These are phyloP conservation scores for Calycina herbarum DNA, from an alignment of 2,329 filamentous ascomycete species.

Conservation along the genomic window DNA sequence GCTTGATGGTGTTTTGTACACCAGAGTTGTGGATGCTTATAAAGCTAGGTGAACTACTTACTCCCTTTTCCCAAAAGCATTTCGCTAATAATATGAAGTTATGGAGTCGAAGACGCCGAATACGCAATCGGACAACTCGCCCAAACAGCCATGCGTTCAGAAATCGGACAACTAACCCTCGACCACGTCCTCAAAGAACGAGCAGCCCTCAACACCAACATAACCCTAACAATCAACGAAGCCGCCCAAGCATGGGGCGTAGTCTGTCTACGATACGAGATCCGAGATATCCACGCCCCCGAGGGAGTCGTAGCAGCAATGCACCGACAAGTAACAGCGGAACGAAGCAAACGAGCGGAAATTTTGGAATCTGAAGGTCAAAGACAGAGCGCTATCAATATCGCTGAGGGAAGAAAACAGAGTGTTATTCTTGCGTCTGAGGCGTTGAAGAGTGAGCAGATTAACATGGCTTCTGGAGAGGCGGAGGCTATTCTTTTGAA, in stretches of 20 bases:
- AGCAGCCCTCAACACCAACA: constrained; percentile 93
- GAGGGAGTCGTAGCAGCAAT: constrained; percentile 93
- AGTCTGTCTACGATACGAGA: constrained; percentile 94
- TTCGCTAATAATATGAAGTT: constrained; percentile 54
- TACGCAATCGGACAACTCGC: constrained; percentile 98
- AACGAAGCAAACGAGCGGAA: constrained; percentile 95
- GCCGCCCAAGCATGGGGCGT: constrained; percentile 97
- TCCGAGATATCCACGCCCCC: constrained; percentile 95
- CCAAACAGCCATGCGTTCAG: constrained; percentile 97
- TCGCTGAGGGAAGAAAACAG: constrained; percentile 96
- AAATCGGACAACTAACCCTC: constrained; percentile 93
- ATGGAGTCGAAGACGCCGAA: constrained; percentile 97
- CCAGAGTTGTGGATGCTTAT: constrained; percentile 94
- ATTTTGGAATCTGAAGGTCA: constrained; percentile 97
- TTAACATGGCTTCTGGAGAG: constrained; percentile 91
- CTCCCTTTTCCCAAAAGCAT: not conserved
- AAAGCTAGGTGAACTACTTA: constrained; percentile 76
- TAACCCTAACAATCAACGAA: constrained; percentile 98
- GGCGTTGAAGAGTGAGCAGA: constrained; percentile 83
- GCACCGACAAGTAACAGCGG: constrained; percentile 96
- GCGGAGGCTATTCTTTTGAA: constrained; percentile 88
- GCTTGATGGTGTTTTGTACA: constrained; percentile 93
- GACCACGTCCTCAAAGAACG: constrained; percentile 98
- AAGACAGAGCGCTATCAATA: constrained; percentile 96
- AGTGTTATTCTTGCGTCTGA: constrained; percentile 95